phyloP scores from a whole-genome alignment of 225 moss, liverwort and hornwort genomes.

The Sphagnum tenellum region DNA sequence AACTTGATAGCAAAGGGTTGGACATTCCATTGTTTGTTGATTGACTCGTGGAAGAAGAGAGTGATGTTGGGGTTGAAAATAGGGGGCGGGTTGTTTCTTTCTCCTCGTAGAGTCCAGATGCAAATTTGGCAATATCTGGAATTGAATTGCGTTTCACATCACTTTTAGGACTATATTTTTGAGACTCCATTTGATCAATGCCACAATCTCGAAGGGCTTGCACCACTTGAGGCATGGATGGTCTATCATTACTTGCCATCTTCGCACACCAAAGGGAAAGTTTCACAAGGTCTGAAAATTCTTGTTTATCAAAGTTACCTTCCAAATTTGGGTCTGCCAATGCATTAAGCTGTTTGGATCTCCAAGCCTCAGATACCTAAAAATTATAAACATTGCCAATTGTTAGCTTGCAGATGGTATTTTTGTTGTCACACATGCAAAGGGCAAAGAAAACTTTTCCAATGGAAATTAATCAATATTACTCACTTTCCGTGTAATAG shows the following conservation, averaged over 20 bases:
- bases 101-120: too few species aligned
- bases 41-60: too few species aligned
- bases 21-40: too few species aligned
- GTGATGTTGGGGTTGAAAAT: too few species aligned
- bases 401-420: background rate
- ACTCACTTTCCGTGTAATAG: slow-evolving; percentile 11
- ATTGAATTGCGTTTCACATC: too few species aligned
- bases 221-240: slow-evolving; percentile 40
- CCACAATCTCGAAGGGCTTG: slow-evolving; percentile 25
- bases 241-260: slow-evolving; percentile 23
- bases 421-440: background rate
- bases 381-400: background rate
- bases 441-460: background rate
- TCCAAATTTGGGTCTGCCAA: slow-evolving; percentile 19
- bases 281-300: slow-evolving; percentile 24
- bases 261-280: slow-evolving; percentile 31
- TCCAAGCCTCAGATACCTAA: slow-evolving; percentile 23
- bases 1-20: too few species aligned
- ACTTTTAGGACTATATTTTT: too few species aligned
- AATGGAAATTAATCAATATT: background rate
- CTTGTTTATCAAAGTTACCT: slow-evolving; percentile 12
- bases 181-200: too few species aligned
- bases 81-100: too few species aligned
- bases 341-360: slow-evolving; percentile 13
- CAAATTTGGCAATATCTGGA: too few species aligned